These are phyloP conservation scores for Pugionium cornutum DNA, from an alignment of 345 rosid genomes.

Conservation along the genomic window DNA sequence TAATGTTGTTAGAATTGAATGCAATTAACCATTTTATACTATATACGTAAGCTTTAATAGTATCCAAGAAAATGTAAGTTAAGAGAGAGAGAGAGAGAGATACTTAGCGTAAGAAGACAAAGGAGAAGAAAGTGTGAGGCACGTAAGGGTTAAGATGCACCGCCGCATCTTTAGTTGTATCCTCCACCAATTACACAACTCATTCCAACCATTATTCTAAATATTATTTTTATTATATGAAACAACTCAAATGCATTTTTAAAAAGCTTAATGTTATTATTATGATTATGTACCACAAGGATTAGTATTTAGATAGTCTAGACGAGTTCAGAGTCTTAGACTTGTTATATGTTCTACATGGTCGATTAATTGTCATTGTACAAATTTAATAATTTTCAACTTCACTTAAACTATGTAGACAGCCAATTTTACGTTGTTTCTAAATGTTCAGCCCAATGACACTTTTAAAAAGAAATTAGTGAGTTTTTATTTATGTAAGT, in stretches of 20 bases:
- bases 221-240: too few species aligned
- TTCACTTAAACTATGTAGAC: not conserved
- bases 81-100: slow-evolving; percentile 17
- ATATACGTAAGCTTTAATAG: too few species aligned
- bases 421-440: not conserved
- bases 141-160: slow-evolving; percentile 46
- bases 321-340: not conserved
- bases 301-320: not conserved
- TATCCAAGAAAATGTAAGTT: slow-evolving; percentile 13
- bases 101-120: slow-evolving; percentile 45
- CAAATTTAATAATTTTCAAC: not conserved
- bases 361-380: not conserved
- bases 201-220: slow-evolving; percentile 27
- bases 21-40: too few species aligned
- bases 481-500: not conserved
- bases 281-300: too few species aligned
- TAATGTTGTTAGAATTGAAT: not conserved
- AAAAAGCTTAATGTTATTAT: too few species aligned
- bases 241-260: too few species aligned
- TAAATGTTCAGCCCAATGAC: too few species aligned
- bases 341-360: not conserved
- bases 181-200: slow-evolving; percentile 36
- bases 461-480: too few species aligned
- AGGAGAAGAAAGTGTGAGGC: slow-evolving; percentile 44
- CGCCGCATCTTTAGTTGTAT: slow-evolving; percentile 42